phyloP scores from a whole-genome alignment of 768 basidiomycete genomes.

The Pleurotus citrinopileatus region DNA sequence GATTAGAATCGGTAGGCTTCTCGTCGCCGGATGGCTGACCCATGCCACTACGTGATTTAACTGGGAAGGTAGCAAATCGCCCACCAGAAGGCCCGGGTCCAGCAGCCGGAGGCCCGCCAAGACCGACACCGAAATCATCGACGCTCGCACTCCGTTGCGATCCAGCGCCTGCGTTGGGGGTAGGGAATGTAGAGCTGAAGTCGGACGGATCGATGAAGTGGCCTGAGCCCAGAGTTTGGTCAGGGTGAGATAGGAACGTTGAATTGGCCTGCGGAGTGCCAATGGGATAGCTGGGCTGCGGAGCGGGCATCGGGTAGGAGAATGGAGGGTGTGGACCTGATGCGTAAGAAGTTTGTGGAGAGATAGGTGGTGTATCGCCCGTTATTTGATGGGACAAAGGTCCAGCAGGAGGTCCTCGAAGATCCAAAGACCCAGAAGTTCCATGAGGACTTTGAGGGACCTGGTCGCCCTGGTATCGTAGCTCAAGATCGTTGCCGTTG shows the following conservation, averaged over 20 bases:
- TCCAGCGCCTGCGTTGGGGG: background rate
- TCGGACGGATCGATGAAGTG: constrained; percentile 9
- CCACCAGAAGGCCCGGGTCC: constrained; percentile 30
- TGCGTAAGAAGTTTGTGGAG: background rate
- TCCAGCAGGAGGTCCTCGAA: background rate
- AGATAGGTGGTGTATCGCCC: background rate
- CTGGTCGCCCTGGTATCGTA: background rate
- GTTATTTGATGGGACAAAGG: background rate
- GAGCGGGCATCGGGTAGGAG: constrained; percentile 5
- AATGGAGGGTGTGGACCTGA: background rate
- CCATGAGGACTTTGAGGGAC: background rate
- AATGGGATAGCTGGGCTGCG: constrained; percentile 4
- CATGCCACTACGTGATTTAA: constrained; percentile 32
- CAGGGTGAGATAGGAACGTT: background rate
- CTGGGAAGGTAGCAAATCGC: constrained; percentile 69
- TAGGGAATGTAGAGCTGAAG: background rate
- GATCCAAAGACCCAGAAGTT: background rate
- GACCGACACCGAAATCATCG: constrained; percentile 43
- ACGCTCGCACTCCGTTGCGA: constrained; percentile 18
- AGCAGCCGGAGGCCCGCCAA: constrained; percentile 20
- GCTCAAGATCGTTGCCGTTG: background rate
- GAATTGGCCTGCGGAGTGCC: background rate
- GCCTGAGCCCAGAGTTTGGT: constrained; percentile 10
- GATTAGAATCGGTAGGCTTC: constrained; percentile 10
- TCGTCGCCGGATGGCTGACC: constrained; percentile 14